Evolutionary conservation across 208 protist species (phyloP).

Genomic region (Phytomonas francai): DNA sequence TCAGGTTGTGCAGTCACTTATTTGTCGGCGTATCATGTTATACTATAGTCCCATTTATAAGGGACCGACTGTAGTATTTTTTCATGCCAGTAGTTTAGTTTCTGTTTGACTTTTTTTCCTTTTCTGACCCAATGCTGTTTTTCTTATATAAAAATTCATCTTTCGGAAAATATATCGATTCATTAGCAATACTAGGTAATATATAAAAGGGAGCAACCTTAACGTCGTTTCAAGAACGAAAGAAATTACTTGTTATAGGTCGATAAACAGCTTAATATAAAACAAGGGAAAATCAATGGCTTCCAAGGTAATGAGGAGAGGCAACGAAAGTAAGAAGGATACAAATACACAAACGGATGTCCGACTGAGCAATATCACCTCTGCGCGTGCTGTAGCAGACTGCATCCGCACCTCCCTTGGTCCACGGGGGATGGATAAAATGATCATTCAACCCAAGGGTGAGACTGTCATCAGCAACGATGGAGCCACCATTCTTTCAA

Average conservation of each 20-base stretch:
- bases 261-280: neutral
- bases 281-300: slow-evolving; percentile 18
- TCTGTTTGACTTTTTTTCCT: neutral
- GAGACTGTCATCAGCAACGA: slow-evolving; percentile 99
- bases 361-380: slow-evolving; percentile 89
- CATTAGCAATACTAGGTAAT: neutral
- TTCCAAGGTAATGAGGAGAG: slow-evolving; percentile 15
- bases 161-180: neutral
- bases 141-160: neutral
- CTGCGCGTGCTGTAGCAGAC: slow-evolving; percentile 95
- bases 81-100: neutral
- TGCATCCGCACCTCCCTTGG: slow-evolving; percentile 97
- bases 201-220: neutral
- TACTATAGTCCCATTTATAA: neutral
- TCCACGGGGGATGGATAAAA: slow-evolving; percentile 99
- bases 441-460: slow-evolving; percentile 80
- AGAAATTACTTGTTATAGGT: neutral
- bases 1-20: neutral
- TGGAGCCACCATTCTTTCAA: slow-evolving; percentile 98
- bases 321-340: slow-evolving; percentile 83
- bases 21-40: neutral
- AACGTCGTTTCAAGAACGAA: neutral
- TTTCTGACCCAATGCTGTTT: neutral
- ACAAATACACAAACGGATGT: slow-evolving; percentile 90
- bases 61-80: neutral